These are phyloP conservation scores for Ascocoryne sarcoides DNA, from an alignment of 2,329 filamentous ascomycete species.

Conservation along the genomic window DNA sequence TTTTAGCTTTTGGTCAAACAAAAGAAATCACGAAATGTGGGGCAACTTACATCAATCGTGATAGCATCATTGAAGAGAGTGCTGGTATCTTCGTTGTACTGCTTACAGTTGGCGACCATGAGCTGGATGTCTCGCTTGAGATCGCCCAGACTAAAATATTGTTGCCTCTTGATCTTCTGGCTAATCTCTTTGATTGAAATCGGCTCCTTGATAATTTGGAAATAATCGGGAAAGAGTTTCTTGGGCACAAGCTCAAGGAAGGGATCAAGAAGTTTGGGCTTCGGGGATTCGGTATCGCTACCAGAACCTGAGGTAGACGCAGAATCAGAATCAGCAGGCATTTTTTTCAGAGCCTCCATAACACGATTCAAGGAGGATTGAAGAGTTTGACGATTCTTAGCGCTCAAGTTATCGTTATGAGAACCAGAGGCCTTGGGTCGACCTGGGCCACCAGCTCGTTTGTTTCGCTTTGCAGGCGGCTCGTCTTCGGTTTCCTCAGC, in stretches of 20 bases:
- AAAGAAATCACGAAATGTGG: background rate
- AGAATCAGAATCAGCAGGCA: slow-evolving; percentile 66
- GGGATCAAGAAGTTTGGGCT: slow-evolving; percentile 85
- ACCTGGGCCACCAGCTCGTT: slow-evolving; percentile 63
- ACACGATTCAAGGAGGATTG: slow-evolving; percentile 71
- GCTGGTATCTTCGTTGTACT: slow-evolving; percentile 94
- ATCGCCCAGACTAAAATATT: slow-evolving; percentile 74
- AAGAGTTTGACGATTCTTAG: slow-evolving; percentile 64
- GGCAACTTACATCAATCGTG: slow-evolving; percentile 71
- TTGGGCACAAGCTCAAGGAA: slow-evolving; percentile 89
- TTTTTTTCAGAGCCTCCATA: slow-evolving; percentile 71
- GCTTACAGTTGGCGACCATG: slow-evolving; percentile 84
- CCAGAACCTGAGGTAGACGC: slow-evolving; percentile 39
- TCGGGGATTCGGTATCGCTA: no score
- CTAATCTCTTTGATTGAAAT: slow-evolving; percentile 96
- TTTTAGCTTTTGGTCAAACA: slow-evolving; percentile 28
- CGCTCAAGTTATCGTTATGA: slow-evolving; percentile 49
- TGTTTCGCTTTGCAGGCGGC: slow-evolving; percentile 67
- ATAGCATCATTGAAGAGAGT: slow-evolving; percentile 88
- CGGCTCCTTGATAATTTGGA: slow-evolving; percentile 80
- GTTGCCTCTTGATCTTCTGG: slow-evolving; percentile 90
- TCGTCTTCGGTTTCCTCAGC: slow-evolving; percentile 51
- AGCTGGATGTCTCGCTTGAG: slow-evolving; percentile 75
- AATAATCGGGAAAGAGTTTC: slow-evolving; percentile 89
- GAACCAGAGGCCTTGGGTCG: slow-evolving; percentile 47